Percentiles rank a stretch among this genome's conserved stretches.
Conservation (phyloP, 805 yeast species). For the Kodamaea nitidulidarum region DNA sequence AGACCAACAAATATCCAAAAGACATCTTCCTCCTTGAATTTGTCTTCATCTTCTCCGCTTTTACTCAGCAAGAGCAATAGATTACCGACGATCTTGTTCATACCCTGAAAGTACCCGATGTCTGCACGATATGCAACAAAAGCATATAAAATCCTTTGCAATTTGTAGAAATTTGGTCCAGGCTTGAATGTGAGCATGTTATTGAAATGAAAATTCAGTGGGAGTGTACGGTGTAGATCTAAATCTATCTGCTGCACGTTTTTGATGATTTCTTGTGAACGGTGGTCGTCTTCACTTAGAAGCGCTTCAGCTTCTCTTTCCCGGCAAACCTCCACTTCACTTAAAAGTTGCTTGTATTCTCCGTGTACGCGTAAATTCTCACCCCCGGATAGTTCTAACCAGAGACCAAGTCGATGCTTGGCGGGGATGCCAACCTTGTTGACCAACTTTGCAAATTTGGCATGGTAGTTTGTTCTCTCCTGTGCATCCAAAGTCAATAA, state of each 20-base stretch:
- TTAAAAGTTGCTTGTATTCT: slow-evolving; percentile 36
- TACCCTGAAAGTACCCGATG: slow-evolving; percentile 57
- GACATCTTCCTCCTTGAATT: slow-evolving; percentile 41
- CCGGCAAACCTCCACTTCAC: slow-evolving; percentile 9
- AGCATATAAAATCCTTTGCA: slow-evolving; percentile 47
- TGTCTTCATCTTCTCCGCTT: slow-evolving; percentile 8
- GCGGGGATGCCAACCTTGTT: slow-evolving; percentile 45
- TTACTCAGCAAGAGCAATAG: slow-evolving; percentile 28
- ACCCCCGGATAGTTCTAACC: slow-evolving; percentile 56
- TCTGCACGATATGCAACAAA: slow-evolving; percentile 44
- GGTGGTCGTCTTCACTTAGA: neutral
- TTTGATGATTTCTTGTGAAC: slow-evolving; percentile 5
- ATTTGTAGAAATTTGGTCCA: slow-evolving; percentile 50
- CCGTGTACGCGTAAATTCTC: slow-evolving; percentile 42
- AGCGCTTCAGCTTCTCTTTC: neutral
- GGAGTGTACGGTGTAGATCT: slow-evolving; percentile 54
- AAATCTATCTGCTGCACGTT: slow-evolving; percentile 48
- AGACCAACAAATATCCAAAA: slow-evolving; percentile 51
- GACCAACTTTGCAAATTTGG: slow-evolving; percentile 26
- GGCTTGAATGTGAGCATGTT: slow-evolving; percentile 35
- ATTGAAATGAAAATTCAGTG: slow-evolving; percentile 48
- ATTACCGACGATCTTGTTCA: slow-evolving; percentile 57
- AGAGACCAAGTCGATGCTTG: slow-evolving; percentile 42
- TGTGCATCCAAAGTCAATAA: slow-evolving; percentile 18
- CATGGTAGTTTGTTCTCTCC: slow-evolving; percentile 9